A percentile compares a stretch with the other conserved stretches of the same genome.
phyloP scores from a whole-genome alignment of 2,329 filamentous ascomycete genomes.

The Stagonosporopsis chrysanthemi region DNA sequence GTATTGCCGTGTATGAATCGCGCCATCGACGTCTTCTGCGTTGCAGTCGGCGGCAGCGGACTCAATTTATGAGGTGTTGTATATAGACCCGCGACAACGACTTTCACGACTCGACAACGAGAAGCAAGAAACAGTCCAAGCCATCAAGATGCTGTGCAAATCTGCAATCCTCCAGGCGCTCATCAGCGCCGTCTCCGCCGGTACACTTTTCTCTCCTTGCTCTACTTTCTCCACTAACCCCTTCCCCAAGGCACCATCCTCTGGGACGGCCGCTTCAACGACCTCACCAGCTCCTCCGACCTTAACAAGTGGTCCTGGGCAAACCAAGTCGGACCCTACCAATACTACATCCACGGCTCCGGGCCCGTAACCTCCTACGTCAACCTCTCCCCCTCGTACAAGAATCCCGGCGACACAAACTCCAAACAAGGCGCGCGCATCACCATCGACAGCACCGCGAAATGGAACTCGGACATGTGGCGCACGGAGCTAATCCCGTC shows the following conservation, averaged over 20 bases:
- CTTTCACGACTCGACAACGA: background rate
- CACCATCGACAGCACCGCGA: constrained; percentile 69
- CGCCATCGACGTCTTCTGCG: constrained; percentile 15
- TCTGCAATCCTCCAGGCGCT: constrained; percentile 38
- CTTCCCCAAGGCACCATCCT: constrained; percentile 56
- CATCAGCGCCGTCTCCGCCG: constrained; percentile 43
- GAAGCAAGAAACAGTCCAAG: background rate
- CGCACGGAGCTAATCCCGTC: constrained; percentile 77
- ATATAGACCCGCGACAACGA: constrained; percentile 25
- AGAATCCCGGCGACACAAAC: constrained; percentile 69
- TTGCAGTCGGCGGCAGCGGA: constrained; percentile 18
- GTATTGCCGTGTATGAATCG: constrained; percentile 23
- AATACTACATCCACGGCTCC: constrained; percentile 78
- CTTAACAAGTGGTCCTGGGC: constrained; percentile 70
- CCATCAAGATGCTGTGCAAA: constrained; percentile 43
- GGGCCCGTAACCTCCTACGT: constrained; percentile 66
- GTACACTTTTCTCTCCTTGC: constrained; percentile 18
- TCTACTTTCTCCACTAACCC: background rate
- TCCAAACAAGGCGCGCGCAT: constrained; percentile 72
- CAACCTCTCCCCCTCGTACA: constrained; percentile 66
- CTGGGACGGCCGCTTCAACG: constrained; percentile 73
- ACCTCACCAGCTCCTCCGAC: constrained; percentile 61
- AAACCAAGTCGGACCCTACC: constrained; percentile 74
- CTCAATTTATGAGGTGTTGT: constrained; percentile 14
- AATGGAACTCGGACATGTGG: constrained; percentile 79